Evolutionary conservation across 495 filamentous ascomycete species (phyloP), one percentile per base, ranked within the genome.

Genomic region (Hypoxylon fuscum): DNA sequence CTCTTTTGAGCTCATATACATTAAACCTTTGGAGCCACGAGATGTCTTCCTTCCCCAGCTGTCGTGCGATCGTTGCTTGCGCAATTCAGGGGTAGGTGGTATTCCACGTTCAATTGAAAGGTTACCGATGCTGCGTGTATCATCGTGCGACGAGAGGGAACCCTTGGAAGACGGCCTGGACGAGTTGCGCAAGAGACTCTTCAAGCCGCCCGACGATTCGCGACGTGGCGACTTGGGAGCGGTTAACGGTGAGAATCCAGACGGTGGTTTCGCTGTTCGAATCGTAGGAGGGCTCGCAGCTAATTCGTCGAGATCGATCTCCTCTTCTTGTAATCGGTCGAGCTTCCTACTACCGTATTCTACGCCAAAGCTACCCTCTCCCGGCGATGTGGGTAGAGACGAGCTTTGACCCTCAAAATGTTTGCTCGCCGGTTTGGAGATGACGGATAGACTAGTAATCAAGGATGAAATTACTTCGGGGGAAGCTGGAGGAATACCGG

Each of bases 401-500:
- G 79, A 69, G 47, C 73, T 80, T 23, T 79, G 77, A 68, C 76
- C 82, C 46, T 94, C 90, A 69, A 93, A 92, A 73, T 90, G 87
- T 35, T 83, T 81, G 68, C 84, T 87, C 58, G 88, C 81, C 18
- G 91, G 89, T 43, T 85, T 81, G 0, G 92, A 93, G 61, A 98
- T 96, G 70, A 88, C 85, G 15, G 91, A 92, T 14, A 98, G 84
- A 3, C 93, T 95, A 47, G 92, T 93, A 73, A 98, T 96, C 47
- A 98, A 81, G 34, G 90, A 92, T 46, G 90, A 93, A 59, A 98
- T 98, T 44, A 98, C 90, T 74, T 96, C 93, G 21, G 95, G 92
- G 11, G 93, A 95, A 1, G 90, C 88, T 41, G 91, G 85, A 41
- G 83, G 74, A 22, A 85, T 69, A 58, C 81, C 83, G 49, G 72